A percentile compares a stretch with the other conserved stretches of the same genome.
These are phyloP conservation scores for Leucoagaricus sp. DNA, from an alignment of 1,284 basidiomycete genomes.

Conservation along the genomic window DNA sequence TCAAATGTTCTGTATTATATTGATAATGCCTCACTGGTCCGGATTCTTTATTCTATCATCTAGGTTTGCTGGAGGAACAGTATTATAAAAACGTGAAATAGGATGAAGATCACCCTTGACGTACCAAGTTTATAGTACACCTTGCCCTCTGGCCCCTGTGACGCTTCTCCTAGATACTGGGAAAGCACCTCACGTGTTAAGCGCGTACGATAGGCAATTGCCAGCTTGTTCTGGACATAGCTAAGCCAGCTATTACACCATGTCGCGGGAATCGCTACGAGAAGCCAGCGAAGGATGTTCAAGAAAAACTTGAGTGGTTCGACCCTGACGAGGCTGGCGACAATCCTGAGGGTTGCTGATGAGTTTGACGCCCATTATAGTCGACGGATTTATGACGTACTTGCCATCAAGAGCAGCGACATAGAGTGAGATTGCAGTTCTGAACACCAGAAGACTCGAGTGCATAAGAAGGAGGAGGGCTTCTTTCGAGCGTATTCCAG, in stretches of 20 bases:
- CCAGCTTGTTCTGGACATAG: slow-evolving; percentile 92
- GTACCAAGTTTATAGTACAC: slow-evolving; percentile 91
- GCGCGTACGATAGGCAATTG: slow-evolving; percentile 89
- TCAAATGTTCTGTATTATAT: neutral
- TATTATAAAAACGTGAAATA: neutral
- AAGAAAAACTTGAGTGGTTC: slow-evolving; percentile 79
- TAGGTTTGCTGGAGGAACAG: slow-evolving; percentile 63
- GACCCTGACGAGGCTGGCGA: slow-evolving; percentile 92
- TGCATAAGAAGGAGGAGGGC: slow-evolving; percentile 87
- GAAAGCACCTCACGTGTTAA: slow-evolving; percentile 84
- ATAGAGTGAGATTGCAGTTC: slow-evolving; percentile 93
- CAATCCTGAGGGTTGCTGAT: slow-evolving; percentile 61
- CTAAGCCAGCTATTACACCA: slow-evolving; percentile 97
- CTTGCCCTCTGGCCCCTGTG: slow-evolving; percentile 64
- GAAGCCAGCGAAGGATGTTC: slow-evolving; percentile 89
- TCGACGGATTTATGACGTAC: slow-evolving; percentile 46
- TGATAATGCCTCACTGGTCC: slow-evolving; percentile 67
- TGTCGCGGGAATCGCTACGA: slow-evolving; percentile 94
- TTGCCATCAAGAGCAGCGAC: slow-evolving; percentile 93
- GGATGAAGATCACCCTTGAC: slow-evolving; percentile 23
- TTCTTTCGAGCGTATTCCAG: slow-evolving; percentile 83
- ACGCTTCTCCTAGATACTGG: slow-evolving; percentile 80
- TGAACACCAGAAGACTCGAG: slow-evolving; percentile 83
- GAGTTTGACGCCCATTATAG: slow-evolving; percentile 3
- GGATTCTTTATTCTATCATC: slow-evolving; percentile 97